These are phyloP conservation scores for Diaporthe citri DNA, from an alignment of 2,329 filamentous ascomycete species.

Conservation along the genomic window DNA sequence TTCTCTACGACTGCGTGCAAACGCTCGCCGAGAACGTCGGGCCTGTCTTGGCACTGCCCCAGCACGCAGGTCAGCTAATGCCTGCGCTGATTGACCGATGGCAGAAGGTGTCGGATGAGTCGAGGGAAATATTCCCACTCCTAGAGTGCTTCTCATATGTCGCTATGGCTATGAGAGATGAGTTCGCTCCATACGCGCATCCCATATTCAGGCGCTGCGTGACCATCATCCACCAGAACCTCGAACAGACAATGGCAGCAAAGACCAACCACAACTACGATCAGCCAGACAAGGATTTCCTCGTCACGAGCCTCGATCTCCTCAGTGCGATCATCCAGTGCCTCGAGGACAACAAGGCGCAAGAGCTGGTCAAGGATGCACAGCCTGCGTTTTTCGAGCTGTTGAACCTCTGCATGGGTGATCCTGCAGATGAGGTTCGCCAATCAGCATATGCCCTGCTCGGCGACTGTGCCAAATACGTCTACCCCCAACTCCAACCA, in stretches of 20 bases:
- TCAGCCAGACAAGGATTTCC: constrained; percentile 93
- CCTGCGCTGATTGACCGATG: constrained; percentile 90
- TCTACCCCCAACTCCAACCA: constrained; percentile 84
- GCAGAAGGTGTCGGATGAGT: constrained; percentile 88
- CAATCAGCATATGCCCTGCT: constrained; percentile 96
- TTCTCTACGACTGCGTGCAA: constrained; percentile 98
- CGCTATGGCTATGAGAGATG: constrained; percentile 83
- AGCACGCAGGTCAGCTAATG: constrained; percentile 90
- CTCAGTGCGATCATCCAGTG: constrained; percentile 94
- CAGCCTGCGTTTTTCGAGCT: constrained; percentile 92
- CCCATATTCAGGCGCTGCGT: constrained; percentile 91
- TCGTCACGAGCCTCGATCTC: constrained; percentile 94
- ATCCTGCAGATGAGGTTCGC: constrained; percentile 89
- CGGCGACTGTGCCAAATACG: constrained; percentile 93
- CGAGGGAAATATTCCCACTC: constrained; percentile 91
- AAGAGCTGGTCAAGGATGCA: constrained; percentile 80
- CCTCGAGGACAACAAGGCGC: constrained; percentile 78
- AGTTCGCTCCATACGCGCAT: constrained; percentile 86
- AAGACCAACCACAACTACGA: constrained; percentile 78
- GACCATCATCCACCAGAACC: constrained; percentile 90
- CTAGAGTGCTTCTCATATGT: constrained; percentile 98
- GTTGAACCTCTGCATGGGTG: constrained; percentile 91
- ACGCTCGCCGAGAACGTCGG: constrained; percentile 94
- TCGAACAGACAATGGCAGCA: constrained; percentile 83
- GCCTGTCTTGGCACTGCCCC: constrained; percentile 80